Percentiles rank a stretch among this genome's conserved stretches.
Conservation (phyloP, 805 yeast genomes). For the Suhomyces prunicola region DNA sequence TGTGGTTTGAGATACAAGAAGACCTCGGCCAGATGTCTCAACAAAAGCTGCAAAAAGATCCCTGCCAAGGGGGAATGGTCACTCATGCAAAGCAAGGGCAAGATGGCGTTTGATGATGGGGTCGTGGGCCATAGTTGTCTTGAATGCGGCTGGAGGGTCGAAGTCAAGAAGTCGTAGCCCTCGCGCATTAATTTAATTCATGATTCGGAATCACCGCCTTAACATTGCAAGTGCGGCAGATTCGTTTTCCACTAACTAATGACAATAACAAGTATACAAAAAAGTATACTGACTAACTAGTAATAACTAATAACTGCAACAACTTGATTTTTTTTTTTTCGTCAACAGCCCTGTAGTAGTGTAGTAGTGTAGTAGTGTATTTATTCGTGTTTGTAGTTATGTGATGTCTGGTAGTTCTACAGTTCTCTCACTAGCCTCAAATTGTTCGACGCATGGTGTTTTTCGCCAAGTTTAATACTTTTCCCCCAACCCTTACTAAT, state of each 20-base stretch:
- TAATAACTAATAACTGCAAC: too few relatives aligned
- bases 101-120: constrained; percentile 38
- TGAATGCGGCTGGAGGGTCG: constrained; percentile 43
- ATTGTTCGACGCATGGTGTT: too few relatives aligned
- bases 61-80: constrained; percentile 98
- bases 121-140: constrained; percentile 38
- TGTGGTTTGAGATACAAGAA: constrained; percentile 94
- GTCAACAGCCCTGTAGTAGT: too few relatives aligned
- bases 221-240: neutral
- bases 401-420: too few relatives aligned
- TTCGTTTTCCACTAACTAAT: neutral
- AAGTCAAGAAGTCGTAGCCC: constrained; percentile 23
- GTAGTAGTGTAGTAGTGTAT: too few relatives aligned
- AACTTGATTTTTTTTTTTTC: too few relatives aligned
- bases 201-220: neutral
- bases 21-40: constrained; percentile 87
- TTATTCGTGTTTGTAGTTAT: too few relatives aligned
- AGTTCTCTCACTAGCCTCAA: too few relatives aligned
- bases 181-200: neutral
- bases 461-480: too few relatives aligned
- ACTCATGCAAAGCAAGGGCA: constrained; percentile 73
- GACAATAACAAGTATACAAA: neutral
- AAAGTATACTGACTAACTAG: too few relatives aligned
- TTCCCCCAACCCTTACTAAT: neutral
- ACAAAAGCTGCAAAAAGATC: constrained; percentile 71